Base-by-base conservation (phyloP, 176 grass and related monocot genomes). In the Oryza meridionalis region DNA sequence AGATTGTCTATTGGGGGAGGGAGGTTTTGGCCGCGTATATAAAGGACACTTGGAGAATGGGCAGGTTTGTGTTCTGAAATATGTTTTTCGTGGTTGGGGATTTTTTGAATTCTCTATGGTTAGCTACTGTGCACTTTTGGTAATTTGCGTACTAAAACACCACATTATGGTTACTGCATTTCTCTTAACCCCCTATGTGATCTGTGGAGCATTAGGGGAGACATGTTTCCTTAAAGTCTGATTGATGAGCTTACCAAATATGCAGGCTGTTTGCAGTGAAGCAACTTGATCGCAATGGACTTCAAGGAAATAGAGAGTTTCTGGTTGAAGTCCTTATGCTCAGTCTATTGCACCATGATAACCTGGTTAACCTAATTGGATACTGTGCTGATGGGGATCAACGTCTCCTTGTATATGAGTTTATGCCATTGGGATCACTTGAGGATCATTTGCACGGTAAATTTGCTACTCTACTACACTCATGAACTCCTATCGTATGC, bases 311-410 rank as follows among this genome's bases (percentile, higher is more conserved):
- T 55, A 90, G 89, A 69, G 94, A 97, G 51, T 97, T 94, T 86
- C 89, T 97, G 45, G 92, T 94, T 58, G 94, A 97, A 85, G 94
- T 97, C 67, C 82, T 94, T 51, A 97, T 97, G 92, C 94, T 97
- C 19, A 97, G 94, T 75, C 85, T 94, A 13, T 74, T 97, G 78
- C 89, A 94, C 80, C 91, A 97, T 76, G 87, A 93, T 65, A 97
- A 97, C 86, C 85, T 97, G 66, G 94, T 97, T 69, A 94, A 92
- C 88, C 64, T 97, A 77, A 97, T 92, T 82, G 94, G 94, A 73
- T 97, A 97, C 68, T 97, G 94, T 88, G 94, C 94, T 75, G 94
- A 97, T 86, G 91, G 91, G 66, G 94, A 94, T 42, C 91, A 97
- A 81, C 89, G 94, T 67, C 91, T 97, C 74, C 94, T 97, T 76